Base-by-base conservation (phyloP, 2,329 filamentous ascomycete species). In the Neofusicoccum sp. region DNA sequence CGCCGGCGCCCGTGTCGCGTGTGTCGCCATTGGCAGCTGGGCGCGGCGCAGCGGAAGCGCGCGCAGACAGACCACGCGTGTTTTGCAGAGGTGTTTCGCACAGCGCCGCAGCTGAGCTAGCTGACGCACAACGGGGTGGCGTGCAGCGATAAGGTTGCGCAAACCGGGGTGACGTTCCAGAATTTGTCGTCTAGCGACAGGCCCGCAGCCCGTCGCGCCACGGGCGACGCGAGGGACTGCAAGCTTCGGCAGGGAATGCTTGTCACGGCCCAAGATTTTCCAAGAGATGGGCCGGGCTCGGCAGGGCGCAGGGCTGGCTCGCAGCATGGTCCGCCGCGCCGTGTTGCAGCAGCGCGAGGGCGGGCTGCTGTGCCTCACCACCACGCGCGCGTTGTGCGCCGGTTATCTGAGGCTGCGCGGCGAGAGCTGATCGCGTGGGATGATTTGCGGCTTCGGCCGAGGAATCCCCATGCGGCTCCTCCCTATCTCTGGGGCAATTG, bases 161-260 rank as follows among this genome's bases (percentile, higher is more conserved):
- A 37, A 6, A 22, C 6, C 56, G n/a, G 45, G 31, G 48, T 45
- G 39, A 62, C 41, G 48, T 44, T 41, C 41, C 37, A 33, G 47
- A 36, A 43, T 61, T 52, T 54, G 59, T 50, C 59, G 59, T 61
- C 37, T 36, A 45, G 33, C 39, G 41, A n/a, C 41, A 50, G 48
- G 31, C 28, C 47, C 47, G 47, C 29, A 11, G 22, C 34, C 14
- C 31, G 12, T 31, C 16, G n/a, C 31, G 4, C 22, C 22, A 22
- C 22, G 22, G 22, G 22, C 22, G 22, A 22, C 22, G 22, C 22
- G 22, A 22, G 22, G 22, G 22, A 22, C 22, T 6, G 31, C 41
- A 58, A 58, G 54, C 54, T 58, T 58, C n/a, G 22, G 54, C 54
- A 58, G 54, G 54, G 54, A 58, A 45, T 7, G 54, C 54, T 58